These are phyloP conservation scores for Podospora sp. DNA, from an alignment of 495 filamentous ascomycete species.

Conservation along the genomic window DNA sequence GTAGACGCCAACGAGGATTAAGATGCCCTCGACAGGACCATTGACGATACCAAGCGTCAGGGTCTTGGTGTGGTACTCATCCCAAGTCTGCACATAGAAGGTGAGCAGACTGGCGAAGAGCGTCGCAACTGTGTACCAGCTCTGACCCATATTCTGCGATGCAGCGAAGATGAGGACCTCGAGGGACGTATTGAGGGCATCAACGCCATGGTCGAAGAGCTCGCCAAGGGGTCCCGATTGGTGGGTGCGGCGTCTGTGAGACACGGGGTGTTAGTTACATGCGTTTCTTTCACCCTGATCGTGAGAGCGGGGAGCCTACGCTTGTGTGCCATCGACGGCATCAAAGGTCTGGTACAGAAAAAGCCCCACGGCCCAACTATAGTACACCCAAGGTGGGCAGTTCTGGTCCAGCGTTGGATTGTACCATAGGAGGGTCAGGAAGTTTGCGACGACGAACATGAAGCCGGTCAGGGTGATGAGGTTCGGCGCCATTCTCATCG, in stretches of 20 bases:
- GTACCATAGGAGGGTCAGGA: slow-evolving; percentile 94
- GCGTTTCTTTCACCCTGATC: background rate
- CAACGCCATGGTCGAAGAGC: slow-evolving; percentile 97
- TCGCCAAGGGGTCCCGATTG: slow-evolving; percentile 95
- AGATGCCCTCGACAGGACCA: slow-evolving; percentile 91
- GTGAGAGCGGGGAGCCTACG: slow-evolving; percentile 54
- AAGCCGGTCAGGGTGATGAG: slow-evolving; percentile 90
- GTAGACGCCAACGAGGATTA: slow-evolving; percentile 82
- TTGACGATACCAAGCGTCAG: slow-evolving; percentile 90
- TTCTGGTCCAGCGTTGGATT: slow-evolving; percentile 92
- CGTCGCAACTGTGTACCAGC: slow-evolving; percentile 82
- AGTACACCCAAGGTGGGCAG: slow-evolving; percentile 94
- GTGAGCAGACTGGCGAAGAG: slow-evolving; percentile 77
- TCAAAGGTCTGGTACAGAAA: slow-evolving; percentile 99
- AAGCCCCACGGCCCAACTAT: slow-evolving; percentile 82
- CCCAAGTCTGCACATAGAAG: slow-evolving; percentile 99
- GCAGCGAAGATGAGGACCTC: slow-evolving; percentile 90
- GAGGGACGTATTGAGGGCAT: slow-evolving; percentile 93
- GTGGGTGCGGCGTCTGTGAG: slow-evolving; percentile 73
- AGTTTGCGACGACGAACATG: slow-evolving; percentile 85
- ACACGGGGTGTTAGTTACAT: slow-evolving; percentile 16
- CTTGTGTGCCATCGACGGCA: slow-evolving; percentile 92
- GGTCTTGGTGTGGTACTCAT: slow-evolving; percentile 97
- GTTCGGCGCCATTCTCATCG: slow-evolving; percentile 89
- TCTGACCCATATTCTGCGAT: slow-evolving; percentile 88